These are phyloP conservation scores for Rossbeevera mucosa DNA, from an alignment of 768 basidiomycete species.

Conservation along the genomic window DNA sequence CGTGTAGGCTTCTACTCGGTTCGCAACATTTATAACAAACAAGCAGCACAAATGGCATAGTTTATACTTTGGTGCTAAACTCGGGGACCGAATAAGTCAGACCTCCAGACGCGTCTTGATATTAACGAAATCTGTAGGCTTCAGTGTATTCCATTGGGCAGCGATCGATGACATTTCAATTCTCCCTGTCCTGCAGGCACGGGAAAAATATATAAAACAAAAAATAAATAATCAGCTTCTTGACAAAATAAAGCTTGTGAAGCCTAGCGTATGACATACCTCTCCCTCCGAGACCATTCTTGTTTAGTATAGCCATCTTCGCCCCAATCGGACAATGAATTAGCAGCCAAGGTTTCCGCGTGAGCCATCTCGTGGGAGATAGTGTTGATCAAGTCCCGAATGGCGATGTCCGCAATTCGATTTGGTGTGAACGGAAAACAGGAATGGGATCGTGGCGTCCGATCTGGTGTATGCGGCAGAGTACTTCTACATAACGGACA, in stretches of 20 bases:
- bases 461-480: conserved; percentile 49
- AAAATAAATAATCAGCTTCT: conserved; percentile 7
- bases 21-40: conserved; percentile 11
- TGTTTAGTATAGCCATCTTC: conserved; percentile 44
- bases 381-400: conserved; percentile 50
- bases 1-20: conserved; percentile 1
- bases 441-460: conserved; percentile 42
- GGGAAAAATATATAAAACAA: neutral
- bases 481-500: conserved; percentile 63
- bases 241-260: conserved; percentile 1
- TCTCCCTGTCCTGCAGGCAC: conserved; percentile 45
- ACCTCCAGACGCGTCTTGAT: conserved; percentile 55
- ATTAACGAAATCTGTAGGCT: conserved; percentile 47
- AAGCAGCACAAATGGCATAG: conserved; percentile 20
- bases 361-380: conserved; percentile 39
- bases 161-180: conserved; percentile 50
- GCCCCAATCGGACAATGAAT: conserved; percentile 46
- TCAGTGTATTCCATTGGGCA: conserved; percentile 45
- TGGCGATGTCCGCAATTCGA: conserved; percentile 48
- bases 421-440: conserved; percentile 65
- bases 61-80: conserved; percentile 8
- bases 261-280: conserved; percentile 34
- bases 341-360: conserved; percentile 27
- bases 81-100: conserved; percentile 26
- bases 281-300: conserved; percentile 59